Conservation (phyloP, 805 yeast genomes). For the Grigorovia transvaalensis region DNA sequence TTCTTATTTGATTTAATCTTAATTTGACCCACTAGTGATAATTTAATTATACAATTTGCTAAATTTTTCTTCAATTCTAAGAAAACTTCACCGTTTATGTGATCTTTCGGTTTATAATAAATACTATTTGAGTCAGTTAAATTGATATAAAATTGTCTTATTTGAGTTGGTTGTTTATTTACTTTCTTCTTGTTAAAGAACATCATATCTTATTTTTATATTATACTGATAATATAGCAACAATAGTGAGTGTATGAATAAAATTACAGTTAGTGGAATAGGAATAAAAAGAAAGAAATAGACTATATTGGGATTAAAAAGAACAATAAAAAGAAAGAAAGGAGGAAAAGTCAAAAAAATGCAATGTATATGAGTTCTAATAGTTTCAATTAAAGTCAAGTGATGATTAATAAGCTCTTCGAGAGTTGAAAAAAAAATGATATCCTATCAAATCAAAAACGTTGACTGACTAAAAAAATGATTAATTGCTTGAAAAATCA, state of each 20-base stretch:
- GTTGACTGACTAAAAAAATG: too few species aligned
- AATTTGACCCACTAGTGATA: slow-evolving; percentile 47
- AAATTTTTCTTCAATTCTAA: slow-evolving; percentile 46
- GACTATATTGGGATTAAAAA: background rate
- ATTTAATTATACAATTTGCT: slow-evolving; percentile 37
- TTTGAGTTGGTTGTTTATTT: background rate
- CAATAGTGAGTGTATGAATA: too few species aligned
- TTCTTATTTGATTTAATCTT: slow-evolving; percentile 41
- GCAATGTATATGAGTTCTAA: too few species aligned
- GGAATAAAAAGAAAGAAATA: too few species aligned
- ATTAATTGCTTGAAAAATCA: too few species aligned
- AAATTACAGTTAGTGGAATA: background rate
- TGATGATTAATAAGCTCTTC: too few species aligned
- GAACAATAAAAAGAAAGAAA: too few species aligned
- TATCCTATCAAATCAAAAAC: too few species aligned
- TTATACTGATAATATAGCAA: background rate
- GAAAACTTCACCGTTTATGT: slow-evolving; percentile 52
- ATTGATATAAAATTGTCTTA: slow-evolving; percentile 33
- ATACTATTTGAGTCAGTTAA: slow-evolving; percentile 66
- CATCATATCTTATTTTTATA: background rate
- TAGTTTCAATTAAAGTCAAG: too few species aligned
- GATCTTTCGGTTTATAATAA: slow-evolving; percentile 68
- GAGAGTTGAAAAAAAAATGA: too few species aligned
- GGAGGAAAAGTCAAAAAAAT: too few species aligned
- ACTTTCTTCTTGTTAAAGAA: background rate